These are phyloP conservation scores for Podospora conica DNA, from an alignment of 495 filamentous ascomycete genomes.

Conservation along the genomic window DNA sequence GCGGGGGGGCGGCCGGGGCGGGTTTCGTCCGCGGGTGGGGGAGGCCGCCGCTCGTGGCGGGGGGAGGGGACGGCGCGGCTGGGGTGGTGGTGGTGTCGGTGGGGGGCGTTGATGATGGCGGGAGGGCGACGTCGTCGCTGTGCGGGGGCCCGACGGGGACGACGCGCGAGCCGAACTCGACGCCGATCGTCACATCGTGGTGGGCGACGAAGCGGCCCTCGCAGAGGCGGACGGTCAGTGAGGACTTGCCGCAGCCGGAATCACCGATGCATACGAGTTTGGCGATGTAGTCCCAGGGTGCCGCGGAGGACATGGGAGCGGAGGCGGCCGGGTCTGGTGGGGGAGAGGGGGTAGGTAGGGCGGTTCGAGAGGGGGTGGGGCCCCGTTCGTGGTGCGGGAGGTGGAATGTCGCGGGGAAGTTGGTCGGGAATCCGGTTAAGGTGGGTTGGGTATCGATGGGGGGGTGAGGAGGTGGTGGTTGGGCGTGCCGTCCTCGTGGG, in stretches of 20 bases:
- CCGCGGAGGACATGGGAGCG: constrained; percentile 45
- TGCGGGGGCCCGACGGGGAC: constrained; percentile 84
- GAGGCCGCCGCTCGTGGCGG: constrained; percentile 29
- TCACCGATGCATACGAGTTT: constrained; percentile 98
- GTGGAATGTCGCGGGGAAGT: background rate
- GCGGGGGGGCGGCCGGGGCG: constrained; percentile 9
- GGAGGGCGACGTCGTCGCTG: constrained; percentile 31
- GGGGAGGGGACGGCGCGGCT: constrained; percentile 3
- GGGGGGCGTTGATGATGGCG: background rate
- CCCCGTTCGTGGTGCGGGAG: background rate
- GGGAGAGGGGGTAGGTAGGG: background rate
- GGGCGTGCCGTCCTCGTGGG: background rate
- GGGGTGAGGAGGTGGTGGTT: background rate
- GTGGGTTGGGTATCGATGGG: background rate
- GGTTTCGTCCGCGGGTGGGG: constrained; percentile 28
- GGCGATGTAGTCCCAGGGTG: constrained; percentile 95
- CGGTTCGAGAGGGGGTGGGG: background rate
- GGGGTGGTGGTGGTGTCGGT: background rate
- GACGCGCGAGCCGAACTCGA: constrained; percentile 92
- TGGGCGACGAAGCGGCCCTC: constrained; percentile 90
- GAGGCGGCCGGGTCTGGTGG: constrained; percentile 1
- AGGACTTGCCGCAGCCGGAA: constrained; percentile 85
- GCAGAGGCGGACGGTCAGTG: constrained; percentile 87
- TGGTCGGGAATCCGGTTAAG: background rate
- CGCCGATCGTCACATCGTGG: constrained; percentile 96